Evolutionary conservation across 2,329 filamentous ascomycete species (phyloP), one percentile per base, ranked within the genome.

Genomic region (Aureobasidium sp.): DNA sequence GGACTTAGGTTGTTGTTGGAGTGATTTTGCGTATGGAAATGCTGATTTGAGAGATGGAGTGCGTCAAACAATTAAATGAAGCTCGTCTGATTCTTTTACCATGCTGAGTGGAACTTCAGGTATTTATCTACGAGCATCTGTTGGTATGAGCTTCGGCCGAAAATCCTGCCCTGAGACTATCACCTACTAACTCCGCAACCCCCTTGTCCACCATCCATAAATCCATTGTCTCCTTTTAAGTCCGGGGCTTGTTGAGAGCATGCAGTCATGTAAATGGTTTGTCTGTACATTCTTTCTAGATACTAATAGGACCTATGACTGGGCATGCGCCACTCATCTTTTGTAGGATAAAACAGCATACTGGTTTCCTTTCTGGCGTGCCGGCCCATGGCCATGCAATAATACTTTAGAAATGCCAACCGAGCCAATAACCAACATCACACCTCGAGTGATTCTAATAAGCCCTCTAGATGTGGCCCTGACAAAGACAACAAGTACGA

Each of bases 111-210:
- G 36, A 20, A 3, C 9, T 55, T 15, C 49, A 8, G 31, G 31
- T 52, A 55, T 55, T 55, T 55, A 56, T 56, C 15, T 55, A 29
- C 12, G 37, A 15, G 12, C 37, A 39, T 17, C 31, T 11, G 12
- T 39, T 53, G 49, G 20, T 53, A 39, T 44, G 39, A 44, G 27
- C 52, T 56, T 44, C 52, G 52, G 52, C 39, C 52, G 37, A 44
- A 44, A n/a, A 34, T 31, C 52, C 17, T 55, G 37, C n/a, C 14
- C 9, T 20, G 34, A 9, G 8, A 37, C 6, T 15, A 8, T 14
- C 29, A 34, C 31, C 22, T 29, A 41, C 22, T 29, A 41, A 53
- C 34, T 53, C 51, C 51, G 51, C 36, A 41, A 55, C 51, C 36
- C 42, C 25, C 36, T 29, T 17, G 37, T 7, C 5, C 36, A 51